Base-by-base conservation (phyloP, 345 rosid species). In the Jatropha curcas region DNA sequence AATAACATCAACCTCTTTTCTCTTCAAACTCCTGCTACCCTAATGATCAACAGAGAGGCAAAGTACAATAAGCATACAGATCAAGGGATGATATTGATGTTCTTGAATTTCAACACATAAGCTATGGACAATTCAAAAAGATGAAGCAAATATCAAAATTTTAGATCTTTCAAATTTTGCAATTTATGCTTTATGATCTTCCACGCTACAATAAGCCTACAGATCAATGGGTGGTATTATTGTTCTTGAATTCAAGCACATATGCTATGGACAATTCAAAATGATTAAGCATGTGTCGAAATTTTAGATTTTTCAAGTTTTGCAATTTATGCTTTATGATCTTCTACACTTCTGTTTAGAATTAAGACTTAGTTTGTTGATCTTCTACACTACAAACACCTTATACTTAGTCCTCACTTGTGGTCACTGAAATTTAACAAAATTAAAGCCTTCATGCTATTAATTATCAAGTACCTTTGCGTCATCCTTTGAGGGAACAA, bases 1-100 rank as follows among this genome's bases (percentile, higher is more conserved):
- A 35, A 52, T 62, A 39, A 22, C 68, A 20, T 80, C 86, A 67
- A 12, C 79, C 7, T 28, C 79, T 86, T 86, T 90, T 75, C 97
- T 91, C 86, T 96, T 93, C 4, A 71, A 84, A 75, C 77, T 66
- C 73, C 82, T 76, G 76, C 77, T 80, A 63, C 71, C 89, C 97
- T 95, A 75, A 71, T 63, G 43, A 73, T 50, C 73, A 27, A n/a
- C 30, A 77, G 67, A 53, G 24, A 41, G 17, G 43, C 7, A 33
- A 45, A 58, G 37, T 30, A 43, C 41, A 70, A 25, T 33, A 30
- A 50, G 60, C 30, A 60, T 28, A n/a, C 41, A 19, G 50, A 39
- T 27, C 17, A 70, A 56, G 27, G 24, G 35, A 57, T 30, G 27
- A 39, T 52, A 10, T 68, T 10, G 5, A 53, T 6, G 53, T n/a